Evolutionary conservation across 2,329 filamentous ascomycete species (phyloP), one percentile per base, ranked within the genome.

Genomic region (Eutypella sp.): DNA sequence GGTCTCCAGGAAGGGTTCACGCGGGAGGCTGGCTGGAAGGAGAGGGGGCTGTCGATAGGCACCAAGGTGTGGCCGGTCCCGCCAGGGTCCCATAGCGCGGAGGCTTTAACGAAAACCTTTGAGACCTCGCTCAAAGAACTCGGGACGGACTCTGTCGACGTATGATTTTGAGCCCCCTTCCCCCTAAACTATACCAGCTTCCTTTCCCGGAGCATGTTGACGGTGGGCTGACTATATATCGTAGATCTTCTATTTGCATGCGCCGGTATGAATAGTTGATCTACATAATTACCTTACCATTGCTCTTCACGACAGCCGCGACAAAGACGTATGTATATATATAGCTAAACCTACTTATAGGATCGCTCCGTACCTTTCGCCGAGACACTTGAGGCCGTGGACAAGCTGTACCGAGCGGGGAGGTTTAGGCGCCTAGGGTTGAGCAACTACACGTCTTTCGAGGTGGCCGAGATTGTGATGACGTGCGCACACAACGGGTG

Each of bases 361-460:
- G 76, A 81, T 58, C 78, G 83, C 5, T 80, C 73, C 2, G 75
- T 84, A 2, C 85, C 85, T 0, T 95, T 95, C 57, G 79, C 80
- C 9, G 82, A 89, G 63, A 92, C 89, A 0, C 73, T 95, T 11
- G 77, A 81, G 53, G 85, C 83, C 3, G 73, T 89, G 47, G 79
- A 95, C 64, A 81, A 88, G 64, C 70, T 95, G 40, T 85, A 95
- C 72, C 87, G 88, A 65, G 78, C 85, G 46, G 88, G 89, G 41
- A 92, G 91, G 61, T 95, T 95, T 60, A 79, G 86, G 16, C 78
- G 81, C 41, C 70, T 95, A 4, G 89, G 88, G 1, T 68, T 96
- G 44, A 85, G 81, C 60, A 95, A 95, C 68, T 95, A 83, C 61
- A 85, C 89, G 0, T 82, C 89, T 1, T 92, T 85, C 64, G 89